phyloP scores from a whole-genome alignment of 306 rosid genomes.

The Comarum palustre region DNA sequence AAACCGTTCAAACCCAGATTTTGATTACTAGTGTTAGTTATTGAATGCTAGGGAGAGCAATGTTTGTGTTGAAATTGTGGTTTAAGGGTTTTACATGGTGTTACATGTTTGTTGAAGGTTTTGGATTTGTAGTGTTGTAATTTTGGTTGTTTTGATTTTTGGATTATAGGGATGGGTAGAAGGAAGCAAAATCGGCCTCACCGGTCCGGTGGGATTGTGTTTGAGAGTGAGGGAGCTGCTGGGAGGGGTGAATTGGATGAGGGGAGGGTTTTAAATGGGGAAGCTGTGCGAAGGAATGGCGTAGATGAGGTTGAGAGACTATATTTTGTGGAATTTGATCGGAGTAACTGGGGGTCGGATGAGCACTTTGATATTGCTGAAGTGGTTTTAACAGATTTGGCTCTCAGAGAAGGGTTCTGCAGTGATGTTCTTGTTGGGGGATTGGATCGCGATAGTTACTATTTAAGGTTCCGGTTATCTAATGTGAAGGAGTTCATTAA shows the following conservation, averaged over 20 bases:
- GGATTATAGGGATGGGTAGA: slow-evolving; percentile 63
- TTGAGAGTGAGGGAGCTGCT: slow-evolving; percentile 37
- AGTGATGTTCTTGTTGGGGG: slow-evolving; percentile 42
- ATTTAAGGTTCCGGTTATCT: slow-evolving; percentile 59
- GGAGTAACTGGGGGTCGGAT: slow-evolving; percentile 47
- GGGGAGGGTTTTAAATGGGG: slow-evolving; percentile 29
- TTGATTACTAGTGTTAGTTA: not conserved
- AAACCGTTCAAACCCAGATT: not conserved
- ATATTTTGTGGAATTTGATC: slow-evolving; percentile 71
- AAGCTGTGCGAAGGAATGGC: slow-evolving; percentile 31
- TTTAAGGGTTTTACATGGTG: not conserved
- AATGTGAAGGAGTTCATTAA: slow-evolving; percentile 45
- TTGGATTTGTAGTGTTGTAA: not conserved
- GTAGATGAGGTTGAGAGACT: slow-evolving; percentile 37
- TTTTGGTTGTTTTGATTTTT: slow-evolving; percentile 12
- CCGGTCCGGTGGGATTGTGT: slow-evolving; percentile 51
- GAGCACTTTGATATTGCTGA: slow-evolving; percentile 82
- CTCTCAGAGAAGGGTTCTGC: slow-evolving; percentile 47
- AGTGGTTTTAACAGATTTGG: slow-evolving; percentile 58
- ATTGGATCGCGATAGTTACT: slow-evolving; percentile 42
- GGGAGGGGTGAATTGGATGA: slow-evolving; percentile 39
- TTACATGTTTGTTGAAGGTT: not conserved
- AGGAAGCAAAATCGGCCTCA: slow-evolving; percentile 67
- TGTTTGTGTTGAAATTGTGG: not conserved
- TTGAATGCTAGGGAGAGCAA: not conserved